Conservation (phyloP, 805 yeast species). For the Pichia cabralensis region DNA sequence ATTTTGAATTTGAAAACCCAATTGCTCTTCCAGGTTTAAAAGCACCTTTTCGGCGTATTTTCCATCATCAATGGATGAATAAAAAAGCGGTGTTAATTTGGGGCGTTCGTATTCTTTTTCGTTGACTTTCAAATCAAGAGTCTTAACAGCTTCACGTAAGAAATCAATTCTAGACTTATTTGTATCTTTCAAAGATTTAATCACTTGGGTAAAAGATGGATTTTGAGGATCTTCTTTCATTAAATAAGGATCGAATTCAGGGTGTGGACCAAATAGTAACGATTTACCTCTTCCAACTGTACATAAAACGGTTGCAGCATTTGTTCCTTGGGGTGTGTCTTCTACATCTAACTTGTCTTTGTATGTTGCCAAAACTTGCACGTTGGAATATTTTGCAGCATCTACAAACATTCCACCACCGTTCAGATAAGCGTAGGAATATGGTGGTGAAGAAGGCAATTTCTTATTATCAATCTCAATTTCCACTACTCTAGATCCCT, state of each 20-base stretch:
- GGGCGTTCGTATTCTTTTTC: slow-evolving; percentile 44
- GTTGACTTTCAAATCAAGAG: slow-evolving; percentile 64
- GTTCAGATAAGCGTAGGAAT: slow-evolving; percentile 49
- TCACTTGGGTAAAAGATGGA: slow-evolving; percentile 25
- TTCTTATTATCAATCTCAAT: slow-evolving; percentile 31
- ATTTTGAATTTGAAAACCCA: slow-evolving; percentile 31
- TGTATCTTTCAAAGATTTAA: slow-evolving; percentile 30
- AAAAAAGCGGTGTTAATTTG: slow-evolving; percentile 53
- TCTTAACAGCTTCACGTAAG: slow-evolving; percentile 43
- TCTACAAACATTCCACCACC: slow-evolving; percentile 88
- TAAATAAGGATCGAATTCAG: slow-evolving; percentile 63
- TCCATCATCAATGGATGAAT: slow-evolving; percentile 33
- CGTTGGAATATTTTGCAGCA: slow-evolving; percentile 49
- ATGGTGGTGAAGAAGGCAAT: slow-evolving; percentile 21
- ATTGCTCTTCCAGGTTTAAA: slow-evolving; percentile 19
- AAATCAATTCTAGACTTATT: slow-evolving; percentile 46
- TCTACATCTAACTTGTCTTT: slow-evolving; percentile 43
- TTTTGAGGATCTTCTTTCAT: slow-evolving; percentile 26
- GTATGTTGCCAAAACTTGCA: slow-evolving; percentile 68
- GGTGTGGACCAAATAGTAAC: slow-evolving; percentile 77
- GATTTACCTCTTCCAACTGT: slow-evolving; percentile 67
- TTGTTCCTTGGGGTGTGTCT: slow-evolving; percentile 18
- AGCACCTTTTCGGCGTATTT: slow-evolving; percentile 26
- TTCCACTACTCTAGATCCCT: slow-evolving; percentile 58
- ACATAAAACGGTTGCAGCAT: slow-evolving; percentile 68